A percentile compares a stretch with the other conserved stretches of the same genome.
Conservation (phyloP, 176 grass and related monocot genomes). For the Avena insularis region DNA sequence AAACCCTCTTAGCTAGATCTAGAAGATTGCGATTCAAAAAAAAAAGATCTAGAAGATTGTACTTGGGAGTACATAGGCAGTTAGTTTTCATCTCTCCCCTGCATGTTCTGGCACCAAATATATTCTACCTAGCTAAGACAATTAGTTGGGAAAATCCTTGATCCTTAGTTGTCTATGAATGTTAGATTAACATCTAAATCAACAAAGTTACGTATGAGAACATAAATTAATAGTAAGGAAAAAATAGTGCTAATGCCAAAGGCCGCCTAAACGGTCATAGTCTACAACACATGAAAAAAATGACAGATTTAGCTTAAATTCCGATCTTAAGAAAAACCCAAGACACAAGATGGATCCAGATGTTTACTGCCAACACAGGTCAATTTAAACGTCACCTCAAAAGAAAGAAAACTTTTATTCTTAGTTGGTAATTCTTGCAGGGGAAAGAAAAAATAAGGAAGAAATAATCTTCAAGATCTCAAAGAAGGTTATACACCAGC, state of each 20-base stretch:
- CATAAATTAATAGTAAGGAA: not conserved
- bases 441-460: not conserved
- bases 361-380: not conserved
- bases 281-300: not conserved
- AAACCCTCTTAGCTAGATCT: not conserved
- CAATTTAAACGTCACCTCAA: constrained; percentile 22
- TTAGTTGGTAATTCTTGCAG: not conserved
- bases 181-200: not conserved
- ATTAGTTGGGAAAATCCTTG: not conserved
- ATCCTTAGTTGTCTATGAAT: not conserved
- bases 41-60: not conserved
- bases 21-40: not conserved
- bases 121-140: not conserved
- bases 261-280: not conserved
- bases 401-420: not conserved
- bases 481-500: not conserved
- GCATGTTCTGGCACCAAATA: not conserved
- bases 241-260: not conserved
- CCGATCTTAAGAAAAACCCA: not conserved
- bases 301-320: not conserved
- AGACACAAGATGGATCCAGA: not conserved
- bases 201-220: not conserved
- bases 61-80: not conserved
- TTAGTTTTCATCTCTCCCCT: not conserved
- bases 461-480: not conserved